These are phyloP conservation scores for Cantharellus cinnabarinus DNA, from an alignment of 768 basidiomycete species.

Conservation along the genomic window DNA sequence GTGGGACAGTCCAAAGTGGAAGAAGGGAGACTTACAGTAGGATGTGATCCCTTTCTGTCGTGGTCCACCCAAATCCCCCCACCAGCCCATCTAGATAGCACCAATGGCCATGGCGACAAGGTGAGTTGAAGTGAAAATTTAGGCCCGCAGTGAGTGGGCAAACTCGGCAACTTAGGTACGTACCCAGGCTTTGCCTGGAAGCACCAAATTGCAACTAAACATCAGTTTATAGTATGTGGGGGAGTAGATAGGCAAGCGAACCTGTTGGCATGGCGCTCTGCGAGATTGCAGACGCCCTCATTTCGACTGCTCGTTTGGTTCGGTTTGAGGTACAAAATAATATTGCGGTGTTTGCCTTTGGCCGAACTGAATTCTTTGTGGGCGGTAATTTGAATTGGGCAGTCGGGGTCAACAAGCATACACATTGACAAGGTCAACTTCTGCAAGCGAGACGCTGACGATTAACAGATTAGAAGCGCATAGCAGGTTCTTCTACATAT, in stretches of 20 bases:
- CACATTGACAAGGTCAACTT: too few species aligned
- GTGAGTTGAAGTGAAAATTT: background rate
- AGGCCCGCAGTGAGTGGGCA: background rate
- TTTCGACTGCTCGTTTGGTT: background rate
- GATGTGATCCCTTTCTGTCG: constrained; percentile 57
- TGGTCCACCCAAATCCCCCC: constrained; percentile 55
- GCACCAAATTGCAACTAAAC: background rate
- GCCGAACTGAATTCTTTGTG: too few species aligned
- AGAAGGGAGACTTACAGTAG: constrained; percentile 45
- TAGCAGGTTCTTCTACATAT: too few species aligned
- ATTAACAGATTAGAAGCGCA: too few species aligned
- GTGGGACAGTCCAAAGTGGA: background rate
- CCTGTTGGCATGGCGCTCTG: constrained; percentile 5
- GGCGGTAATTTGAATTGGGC: too few species aligned
- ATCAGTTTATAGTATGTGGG: background rate
- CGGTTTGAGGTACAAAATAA: too few species aligned
- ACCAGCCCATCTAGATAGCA: constrained; percentile 55
- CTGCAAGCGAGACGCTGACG: too few species aligned
- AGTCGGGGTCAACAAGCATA: too few species aligned
- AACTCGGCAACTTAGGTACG: background rate
- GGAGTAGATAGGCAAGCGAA: background rate
- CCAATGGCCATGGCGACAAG: background rate
- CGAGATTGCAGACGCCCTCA: constrained; percentile 5
- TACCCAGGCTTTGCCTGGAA: constrained; percentile 7
- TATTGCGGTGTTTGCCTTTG: too few species aligned